A percentile compares a stretch with the other conserved stretches of the same genome.
Evolutionary conservation across 2,329 filamentous ascomycete species (phyloP).

Genomic region (Clarireedia monteithiana): DNA sequence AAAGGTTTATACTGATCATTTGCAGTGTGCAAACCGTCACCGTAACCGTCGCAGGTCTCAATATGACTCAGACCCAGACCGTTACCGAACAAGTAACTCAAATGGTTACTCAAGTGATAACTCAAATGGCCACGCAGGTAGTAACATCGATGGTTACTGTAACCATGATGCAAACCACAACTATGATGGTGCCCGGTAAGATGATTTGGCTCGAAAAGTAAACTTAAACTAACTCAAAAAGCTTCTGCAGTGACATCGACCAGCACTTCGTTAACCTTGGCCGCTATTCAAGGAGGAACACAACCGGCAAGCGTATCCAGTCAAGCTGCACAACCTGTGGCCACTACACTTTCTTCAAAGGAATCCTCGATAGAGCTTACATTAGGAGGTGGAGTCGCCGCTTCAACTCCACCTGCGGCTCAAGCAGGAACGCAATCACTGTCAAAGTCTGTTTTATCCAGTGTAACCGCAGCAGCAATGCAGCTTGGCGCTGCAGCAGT

Average conservation of each 20-base stretch:
- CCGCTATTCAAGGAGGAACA: background rate
- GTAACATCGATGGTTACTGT: conserved; percentile 5
- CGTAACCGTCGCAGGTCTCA: conserved; percentile 29
- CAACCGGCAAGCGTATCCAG: background rate
- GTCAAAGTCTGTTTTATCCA: background rate
- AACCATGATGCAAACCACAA: background rate
- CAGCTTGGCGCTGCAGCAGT: conserved; percentile 4
- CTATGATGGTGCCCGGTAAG: background rate
- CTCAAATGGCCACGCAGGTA: background rate
- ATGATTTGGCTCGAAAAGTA: no score
- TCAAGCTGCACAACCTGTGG: background rate
- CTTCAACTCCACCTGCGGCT: background rate
- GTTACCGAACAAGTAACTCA: conserved; percentile 8
- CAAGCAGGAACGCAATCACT: background rate
- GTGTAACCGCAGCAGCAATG: background rate
- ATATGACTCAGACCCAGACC: conserved; percentile 14
- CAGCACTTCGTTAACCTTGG: background rate
- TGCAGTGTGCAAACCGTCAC: conserved; percentile 30
- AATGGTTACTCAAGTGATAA: background rate
- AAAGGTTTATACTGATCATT: background rate
- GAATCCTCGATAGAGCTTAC: background rate
- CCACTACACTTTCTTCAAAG: background rate
- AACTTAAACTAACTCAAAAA: background rate
- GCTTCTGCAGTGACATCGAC: background rate
- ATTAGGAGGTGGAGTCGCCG: background rate